Conservation (phyloP, 2,329 filamentous ascomycete species). For the Calonectria leucothoes region DNA sequence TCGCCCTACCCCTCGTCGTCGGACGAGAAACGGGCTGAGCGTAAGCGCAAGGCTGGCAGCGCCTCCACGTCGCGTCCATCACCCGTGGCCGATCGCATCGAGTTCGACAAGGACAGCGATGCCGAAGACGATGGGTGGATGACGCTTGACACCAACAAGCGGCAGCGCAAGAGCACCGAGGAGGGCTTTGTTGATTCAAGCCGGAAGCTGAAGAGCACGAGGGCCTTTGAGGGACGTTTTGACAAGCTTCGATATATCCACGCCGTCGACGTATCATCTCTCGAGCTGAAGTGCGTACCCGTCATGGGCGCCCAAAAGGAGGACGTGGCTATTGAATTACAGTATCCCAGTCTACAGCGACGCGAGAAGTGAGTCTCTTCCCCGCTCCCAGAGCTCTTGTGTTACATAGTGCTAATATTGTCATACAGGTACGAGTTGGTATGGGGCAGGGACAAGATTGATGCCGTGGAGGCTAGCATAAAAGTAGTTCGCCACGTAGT, state of each 20-base stretch:
- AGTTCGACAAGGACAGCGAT: slow-evolving; percentile 64
- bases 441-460: slow-evolving; percentile 81
- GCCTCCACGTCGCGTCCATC: slow-evolving; percentile 52
- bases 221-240: slow-evolving; percentile 57
- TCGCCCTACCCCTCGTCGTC: slow-evolving; percentile 56
- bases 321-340: slow-evolving; percentile 74
- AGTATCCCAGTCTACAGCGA: slow-evolving; percentile 82
- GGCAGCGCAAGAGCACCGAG: slow-evolving; percentile 55
- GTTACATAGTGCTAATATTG: slow-evolving; percentile 30
- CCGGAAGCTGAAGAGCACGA: slow-evolving; percentile 58
- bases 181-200: slow-evolving; percentile 59
- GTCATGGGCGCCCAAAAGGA: slow-evolving; percentile 62
- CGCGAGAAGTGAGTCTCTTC: slow-evolving; percentile 71
- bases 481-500: slow-evolving; percentile 76
- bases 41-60: slow-evolving; percentile 61
- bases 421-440: slow-evolving; percentile 70
- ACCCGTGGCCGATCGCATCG: slow-evolving; percentile 60
- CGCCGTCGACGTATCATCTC: slow-evolving; percentile 66
- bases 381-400: neutral
- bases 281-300: slow-evolving; percentile 62
- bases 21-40: slow-evolving; percentile 51
- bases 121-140: slow-evolving; percentile 66
- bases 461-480: slow-evolving; percentile 80
- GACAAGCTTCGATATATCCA: slow-evolving; percentile 65
- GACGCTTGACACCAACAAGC: slow-evolving; percentile 60